Base-by-base conservation (phyloP, 2,329 filamentous ascomycete genomes). In the Alternaria brassicae region DNA sequence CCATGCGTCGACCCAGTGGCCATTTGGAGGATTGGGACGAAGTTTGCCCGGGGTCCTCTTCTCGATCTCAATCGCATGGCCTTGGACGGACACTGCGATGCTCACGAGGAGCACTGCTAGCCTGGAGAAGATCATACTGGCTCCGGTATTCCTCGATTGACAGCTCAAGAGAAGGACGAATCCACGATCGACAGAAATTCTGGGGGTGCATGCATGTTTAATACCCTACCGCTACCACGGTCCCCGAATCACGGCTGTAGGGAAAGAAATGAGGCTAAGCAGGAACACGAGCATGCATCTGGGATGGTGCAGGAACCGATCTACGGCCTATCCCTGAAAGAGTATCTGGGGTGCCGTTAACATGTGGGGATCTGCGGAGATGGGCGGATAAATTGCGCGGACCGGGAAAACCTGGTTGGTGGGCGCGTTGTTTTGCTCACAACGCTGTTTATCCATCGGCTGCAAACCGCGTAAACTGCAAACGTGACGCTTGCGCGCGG, bases 1-100 rank as follows among this genome's bases (percentile, higher is more conserved):
- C 88, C 88, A 90, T 2, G 84, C 86, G 62, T 85, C 83, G 13
- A 88, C 81, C 87, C 87, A 89, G 61, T 85, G 83, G 45, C 81
- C 74, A 61, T 72, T 68, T 9, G 66, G 58, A 23, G 72, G 72
- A 34, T 72, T 74, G 34, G 69, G 68, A 48, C 56, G 60, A 56
- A 67, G 60, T 42, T 56, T 66, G 36, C 9, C 25, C 6, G 37
- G 23, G 7, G 32, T 48, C 3, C 59, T 49, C 25, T 48, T 45
- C 12, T 32, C 39, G n/a, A 39, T n/a, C 3, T 60, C 53, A 52
- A 54, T 41, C 12, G 41, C 53, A 41, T 63, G 53, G 12, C 60
- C 60, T 8, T 61, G 60, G 21, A 66, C 66, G 5, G 60, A 60
- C 27, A 60, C 58, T 9, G 57, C 60, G 9, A 51, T 41, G 12